Evolutionary conservation across 192 early-diverging fungal genomes (phyloP).

Genomic region (Rhizophagus clarus): DNA sequence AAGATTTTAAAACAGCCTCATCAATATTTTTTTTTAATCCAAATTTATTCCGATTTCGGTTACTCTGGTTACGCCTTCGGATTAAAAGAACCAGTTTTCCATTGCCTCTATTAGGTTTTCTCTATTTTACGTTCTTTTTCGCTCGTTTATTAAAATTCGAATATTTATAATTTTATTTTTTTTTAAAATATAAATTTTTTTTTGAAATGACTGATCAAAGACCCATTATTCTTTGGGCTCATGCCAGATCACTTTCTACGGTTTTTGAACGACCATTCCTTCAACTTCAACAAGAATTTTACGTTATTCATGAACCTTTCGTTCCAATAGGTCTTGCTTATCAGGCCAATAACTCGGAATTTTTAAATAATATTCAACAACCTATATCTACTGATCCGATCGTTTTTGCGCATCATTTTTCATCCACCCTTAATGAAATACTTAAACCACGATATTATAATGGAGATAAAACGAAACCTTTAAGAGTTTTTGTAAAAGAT

Average conservation of each 20-base stretch:
- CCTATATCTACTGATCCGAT: slow-evolving; percentile 9
- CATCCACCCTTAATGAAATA: not conserved
- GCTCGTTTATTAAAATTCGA: no score
- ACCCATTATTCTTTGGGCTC: slow-evolving; percentile 10
- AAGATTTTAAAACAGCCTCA: no score
- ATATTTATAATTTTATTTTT: no score
- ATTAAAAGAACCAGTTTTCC: no score
- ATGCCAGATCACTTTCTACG: not conserved
- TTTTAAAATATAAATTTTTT: not conserved
- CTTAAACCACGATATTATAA: not conserved
- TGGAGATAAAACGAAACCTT: not conserved
- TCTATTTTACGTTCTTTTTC: no score
- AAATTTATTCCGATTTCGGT: no score
- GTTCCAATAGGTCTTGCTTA: slow-evolving; percentile 1
- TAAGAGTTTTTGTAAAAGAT: slow-evolving; percentile 16
- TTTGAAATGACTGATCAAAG: not conserved
- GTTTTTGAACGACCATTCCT: slow-evolving; percentile 9
- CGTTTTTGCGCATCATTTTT: not conserved
- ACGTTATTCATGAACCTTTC: slow-evolving; percentile 4
- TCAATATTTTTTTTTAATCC: no score
- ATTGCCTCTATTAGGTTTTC: no score
- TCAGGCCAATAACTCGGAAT: not conserved
- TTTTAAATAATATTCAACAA: not conserved
- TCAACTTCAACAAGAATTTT: slow-evolving; percentile 4
- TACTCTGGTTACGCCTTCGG: no score